Evolutionary conservation across 192 early-diverging fungal genomes (phyloP), one percentile per base, ranked within the genome.

Genomic region (Ambispora gerdemannii): DNA sequence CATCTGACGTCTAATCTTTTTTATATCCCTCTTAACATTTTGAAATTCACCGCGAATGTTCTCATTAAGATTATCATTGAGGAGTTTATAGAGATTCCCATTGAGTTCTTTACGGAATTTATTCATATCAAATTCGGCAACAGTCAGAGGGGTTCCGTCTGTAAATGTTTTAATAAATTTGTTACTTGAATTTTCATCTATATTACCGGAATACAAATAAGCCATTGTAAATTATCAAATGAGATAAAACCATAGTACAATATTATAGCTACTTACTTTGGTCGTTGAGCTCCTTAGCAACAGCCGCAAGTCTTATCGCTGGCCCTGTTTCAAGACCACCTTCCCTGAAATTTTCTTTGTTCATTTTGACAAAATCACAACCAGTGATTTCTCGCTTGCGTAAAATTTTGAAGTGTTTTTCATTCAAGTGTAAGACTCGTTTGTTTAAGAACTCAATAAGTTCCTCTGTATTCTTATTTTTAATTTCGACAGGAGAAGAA

Each of bases 1-100:
- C 43, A 63, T 24, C 34, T 64, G 38, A 30, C 43, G 38, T 43
- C 38, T 50, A 50, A 65, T 65, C 38, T 63, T 63, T 65, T 65
- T 47, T 43, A 65, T 50, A 31, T 65, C 63, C 63, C 43, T 27
- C 43, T 61, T 63, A 20, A 63, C 43, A 63, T 63, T 63, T 63
- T 63, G 62, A 43, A 65, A 28, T 65, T 65, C 63, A 50, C 43
- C 24, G 50, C 43, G 7, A 65, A 65, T 20, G n/a, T 0, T 65
- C 24, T 0, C 27, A 65, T 43, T 65, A 65, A 65, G 38, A 28
- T 65, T 43, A 47, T 65, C 43, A 3, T 17, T 65, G 63, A 65
- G 43, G 13, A 47, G 36, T 65, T n/a, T n/a, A n/a, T n/a, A n/a
- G n/a, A n/a, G n/a, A n/a, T n/a, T n/a, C n/a, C n/a, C n/a, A n/a